Evolutionary conservation across 2,329 filamentous ascomycete species (phyloP).

Genomic region (Thermomyces lanuginosus): DNA sequence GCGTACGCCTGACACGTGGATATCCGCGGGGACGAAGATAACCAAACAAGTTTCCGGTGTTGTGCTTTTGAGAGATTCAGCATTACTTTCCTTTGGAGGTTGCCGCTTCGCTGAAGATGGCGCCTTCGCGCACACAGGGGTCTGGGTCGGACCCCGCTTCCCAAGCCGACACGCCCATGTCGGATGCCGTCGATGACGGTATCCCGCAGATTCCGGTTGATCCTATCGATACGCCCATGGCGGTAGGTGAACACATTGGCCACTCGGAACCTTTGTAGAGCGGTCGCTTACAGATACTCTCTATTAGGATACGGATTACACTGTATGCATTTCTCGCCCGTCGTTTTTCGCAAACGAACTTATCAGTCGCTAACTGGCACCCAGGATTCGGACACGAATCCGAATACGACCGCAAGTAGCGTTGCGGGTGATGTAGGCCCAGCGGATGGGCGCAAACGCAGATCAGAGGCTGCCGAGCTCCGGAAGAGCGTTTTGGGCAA

Average conservation of each 20-base stretch:
- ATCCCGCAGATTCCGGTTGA: constrained; percentile 22
- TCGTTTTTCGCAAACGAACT: too few relatives aligned
- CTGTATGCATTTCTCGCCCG: too few relatives aligned
- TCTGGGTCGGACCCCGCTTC: constrained; percentile 26
- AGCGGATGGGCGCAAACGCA: constrained; percentile 63
- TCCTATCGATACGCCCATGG: constrained; percentile 22
- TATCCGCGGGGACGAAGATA: too few relatives aligned
- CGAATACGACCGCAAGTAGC: constrained; percentile 62
- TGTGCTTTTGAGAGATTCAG: too few relatives aligned
- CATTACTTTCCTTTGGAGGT: too few relatives aligned
- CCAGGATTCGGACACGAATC: constrained; percentile 49
- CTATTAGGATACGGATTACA: too few relatives aligned
- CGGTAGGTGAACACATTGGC: constrained; percentile 16
- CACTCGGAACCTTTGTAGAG: constrained; percentile 1
- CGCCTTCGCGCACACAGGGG: constrained; percentile 18
- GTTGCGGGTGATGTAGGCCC: constrained; percentile 55
- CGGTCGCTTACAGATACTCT: constrained; percentile 2
- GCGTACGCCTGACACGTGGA: too few relatives aligned
- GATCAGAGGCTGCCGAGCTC: constrained; percentile 75
- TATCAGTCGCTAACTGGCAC: constrained; percentile 3
- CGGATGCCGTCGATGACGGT: constrained; percentile 24
- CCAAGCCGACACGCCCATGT: constrained; percentile 32
- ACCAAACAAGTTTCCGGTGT: too few relatives aligned
- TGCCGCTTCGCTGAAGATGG: too few relatives aligned
- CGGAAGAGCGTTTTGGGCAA: constrained; percentile 85